phyloP scores from a whole-genome alignment of 208 protist genomes.

The Leishmania lainsoni region DNA sequence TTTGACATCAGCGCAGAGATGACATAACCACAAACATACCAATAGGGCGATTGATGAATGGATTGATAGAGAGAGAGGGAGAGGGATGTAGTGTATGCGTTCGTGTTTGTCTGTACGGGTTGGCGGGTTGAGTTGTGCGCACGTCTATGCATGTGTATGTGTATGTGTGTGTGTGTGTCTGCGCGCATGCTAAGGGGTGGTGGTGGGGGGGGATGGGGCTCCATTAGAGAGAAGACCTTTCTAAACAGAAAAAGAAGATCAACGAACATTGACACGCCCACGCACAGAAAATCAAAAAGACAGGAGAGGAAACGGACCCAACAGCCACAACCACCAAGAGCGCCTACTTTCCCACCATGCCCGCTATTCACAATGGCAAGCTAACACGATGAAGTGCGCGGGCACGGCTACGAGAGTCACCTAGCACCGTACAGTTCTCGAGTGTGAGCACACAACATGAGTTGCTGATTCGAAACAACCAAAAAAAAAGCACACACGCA shows the following conservation, averaged over 20 bases:
- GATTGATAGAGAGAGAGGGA: neutral
- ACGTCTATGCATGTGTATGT: neutral
- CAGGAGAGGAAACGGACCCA: neutral
- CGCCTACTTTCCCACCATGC: neutral
- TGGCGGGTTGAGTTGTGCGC: neutral
- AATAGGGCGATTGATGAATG: neutral
- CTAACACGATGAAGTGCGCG: neutral
- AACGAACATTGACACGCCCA: neutral
- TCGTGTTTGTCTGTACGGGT: neutral
- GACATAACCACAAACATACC: neutral
- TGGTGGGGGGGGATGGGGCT: neutral
- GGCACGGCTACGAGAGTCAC: neutral
- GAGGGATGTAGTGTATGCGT: neutral
- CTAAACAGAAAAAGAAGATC: conserved; percentile 22
- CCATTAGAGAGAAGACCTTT: neutral
- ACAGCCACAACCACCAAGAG: neutral
- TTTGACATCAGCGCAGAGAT: neutral
- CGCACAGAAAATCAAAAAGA: neutral
- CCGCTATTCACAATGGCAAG: neutral
- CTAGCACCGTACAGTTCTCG: neutral
- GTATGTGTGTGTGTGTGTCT: conserved; percentile 5
- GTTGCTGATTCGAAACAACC: neutral
- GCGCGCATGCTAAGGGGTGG: neutral
- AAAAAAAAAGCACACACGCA: neutral
- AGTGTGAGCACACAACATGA: neutral